Conservation (phyloP, 352 stramenopile genomes). For the Pythium dissimile region DNA sequence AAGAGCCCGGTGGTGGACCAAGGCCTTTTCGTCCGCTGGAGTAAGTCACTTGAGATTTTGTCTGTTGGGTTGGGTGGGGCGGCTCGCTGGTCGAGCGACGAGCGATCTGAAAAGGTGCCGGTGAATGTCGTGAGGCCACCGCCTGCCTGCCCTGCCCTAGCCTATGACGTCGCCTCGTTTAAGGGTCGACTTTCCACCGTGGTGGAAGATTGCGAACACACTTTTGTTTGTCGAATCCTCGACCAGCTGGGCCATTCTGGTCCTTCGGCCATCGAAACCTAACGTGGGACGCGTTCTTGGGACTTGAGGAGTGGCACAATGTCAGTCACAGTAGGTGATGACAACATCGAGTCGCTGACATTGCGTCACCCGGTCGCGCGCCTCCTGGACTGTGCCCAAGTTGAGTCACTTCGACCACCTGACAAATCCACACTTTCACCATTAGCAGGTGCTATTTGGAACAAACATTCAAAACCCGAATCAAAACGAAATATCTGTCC, state of each 20-base stretch:
- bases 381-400: background rate
- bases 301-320: background rate
- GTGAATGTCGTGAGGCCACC: background rate
- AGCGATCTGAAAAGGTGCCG: background rate
- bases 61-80: background rate
- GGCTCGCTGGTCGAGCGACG: background rate
- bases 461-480: too few species aligned
- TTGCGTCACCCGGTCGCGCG: background rate
- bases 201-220: conserved; percentile 14
- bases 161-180: conserved; percentile 9
- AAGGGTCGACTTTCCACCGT: background rate
- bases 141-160: background rate
- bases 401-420: background rate
- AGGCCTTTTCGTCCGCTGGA: too few species aligned
- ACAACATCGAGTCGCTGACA: background rate
- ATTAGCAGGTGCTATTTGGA: background rate
- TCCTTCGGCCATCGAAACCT: conserved; percentile 18
- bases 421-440: background rate
- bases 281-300: background rate
- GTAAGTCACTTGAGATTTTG: too few species aligned
- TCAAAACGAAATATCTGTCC: too few species aligned
- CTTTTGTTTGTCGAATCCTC: conserved; percentile 17
- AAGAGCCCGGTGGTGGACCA: background rate
- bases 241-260: too few species aligned
- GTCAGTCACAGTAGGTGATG: background rate